phyloP scores from a whole-genome alignment of 371 early-diverging fungal species.

The Mortierella sp. region DNA sequence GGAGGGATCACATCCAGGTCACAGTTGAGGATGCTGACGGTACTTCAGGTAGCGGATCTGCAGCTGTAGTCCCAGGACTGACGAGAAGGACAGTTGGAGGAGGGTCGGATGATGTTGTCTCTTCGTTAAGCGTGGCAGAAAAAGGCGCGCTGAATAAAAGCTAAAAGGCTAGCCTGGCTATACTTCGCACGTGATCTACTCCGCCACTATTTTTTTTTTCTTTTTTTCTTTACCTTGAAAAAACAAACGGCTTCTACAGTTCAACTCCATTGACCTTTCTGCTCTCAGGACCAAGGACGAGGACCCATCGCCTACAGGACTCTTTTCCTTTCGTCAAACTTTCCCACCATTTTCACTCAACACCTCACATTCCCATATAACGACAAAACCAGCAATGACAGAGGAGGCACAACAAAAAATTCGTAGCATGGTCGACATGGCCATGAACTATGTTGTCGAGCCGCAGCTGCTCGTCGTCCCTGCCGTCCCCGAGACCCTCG shows the following conservation, averaged over 20 bases:
- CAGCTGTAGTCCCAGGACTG: background rate
- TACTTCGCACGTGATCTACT: background rate
- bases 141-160: background rate
- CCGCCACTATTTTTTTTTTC: background rate
- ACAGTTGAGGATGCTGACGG: slow-evolving; percentile 2
- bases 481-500: slow-evolving; percentile 40
- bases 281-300: background rate
- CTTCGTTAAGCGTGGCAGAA: background rate
- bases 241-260: background rate
- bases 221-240: background rate
- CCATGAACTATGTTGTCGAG: slow-evolving; percentile 44
- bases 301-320: background rate
- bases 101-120: background rate
- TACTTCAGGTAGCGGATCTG: background rate
- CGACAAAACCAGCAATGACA: slow-evolving; percentile 24
- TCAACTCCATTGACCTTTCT: background rate
- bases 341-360: background rate
- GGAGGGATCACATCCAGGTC: slow-evolving; percentile 14
- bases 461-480: slow-evolving; percentile 47
- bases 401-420: slow-evolving; percentile 55
- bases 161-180: background rate
- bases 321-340: background rate
- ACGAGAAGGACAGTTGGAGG: slow-evolving; percentile 5
- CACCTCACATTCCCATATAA: background rate
- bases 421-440: slow-evolving; percentile 49